Evolutionary conservation across 2,329 filamentous ascomycete species (phyloP).

Genomic region (Fonsecaea monophora): DNA sequence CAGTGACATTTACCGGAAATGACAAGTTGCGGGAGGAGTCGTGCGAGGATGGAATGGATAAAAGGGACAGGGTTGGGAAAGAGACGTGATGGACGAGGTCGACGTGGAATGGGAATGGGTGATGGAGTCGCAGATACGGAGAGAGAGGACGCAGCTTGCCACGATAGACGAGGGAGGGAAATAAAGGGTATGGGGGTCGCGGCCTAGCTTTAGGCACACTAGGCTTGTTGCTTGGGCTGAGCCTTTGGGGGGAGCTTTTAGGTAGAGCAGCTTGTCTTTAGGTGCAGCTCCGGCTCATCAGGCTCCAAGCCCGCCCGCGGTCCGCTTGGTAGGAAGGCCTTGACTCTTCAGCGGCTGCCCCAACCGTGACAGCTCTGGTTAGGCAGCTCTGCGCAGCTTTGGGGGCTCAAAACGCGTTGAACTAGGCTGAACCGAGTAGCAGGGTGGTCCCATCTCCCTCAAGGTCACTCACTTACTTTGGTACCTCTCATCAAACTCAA

Average conservation of each 20-base stretch:
- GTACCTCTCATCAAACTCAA: neutral
- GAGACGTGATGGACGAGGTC: conserved; percentile 15
- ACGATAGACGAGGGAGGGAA: conserved; percentile 14
- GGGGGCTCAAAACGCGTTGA: neutral
- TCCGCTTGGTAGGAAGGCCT: neutral
- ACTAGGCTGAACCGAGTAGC: conserved; percentile 1
- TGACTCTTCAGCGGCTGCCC: neutral
- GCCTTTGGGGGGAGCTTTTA: neutral
- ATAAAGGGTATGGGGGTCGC: conserved; percentile 13
- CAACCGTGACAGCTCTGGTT: neutral
- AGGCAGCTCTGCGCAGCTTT: neutral
- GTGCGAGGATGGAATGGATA: conserved; percentile 17
- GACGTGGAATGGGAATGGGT: conserved; percentile 6
- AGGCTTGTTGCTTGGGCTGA: neutral
- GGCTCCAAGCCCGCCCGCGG: neutral
- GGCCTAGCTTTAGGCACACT: neutral
- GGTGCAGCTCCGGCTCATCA: neutral
- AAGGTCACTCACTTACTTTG: neutral
- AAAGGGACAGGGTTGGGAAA: conserved; percentile 2
- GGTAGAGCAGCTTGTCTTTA: conserved; percentile 2
- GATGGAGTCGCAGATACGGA: conserved; percentile 6
- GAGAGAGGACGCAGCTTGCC: conserved; percentile 1
- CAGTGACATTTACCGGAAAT: conserved; percentile 38
- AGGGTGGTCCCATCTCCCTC: neutral
- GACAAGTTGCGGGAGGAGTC: conserved; percentile 22